Evolutionary conservation across 2,329 filamentous ascomycete genomes (phyloP), one percentile per base, ranked within the genome.

Genomic region (Sporothrix inflata): DNA sequence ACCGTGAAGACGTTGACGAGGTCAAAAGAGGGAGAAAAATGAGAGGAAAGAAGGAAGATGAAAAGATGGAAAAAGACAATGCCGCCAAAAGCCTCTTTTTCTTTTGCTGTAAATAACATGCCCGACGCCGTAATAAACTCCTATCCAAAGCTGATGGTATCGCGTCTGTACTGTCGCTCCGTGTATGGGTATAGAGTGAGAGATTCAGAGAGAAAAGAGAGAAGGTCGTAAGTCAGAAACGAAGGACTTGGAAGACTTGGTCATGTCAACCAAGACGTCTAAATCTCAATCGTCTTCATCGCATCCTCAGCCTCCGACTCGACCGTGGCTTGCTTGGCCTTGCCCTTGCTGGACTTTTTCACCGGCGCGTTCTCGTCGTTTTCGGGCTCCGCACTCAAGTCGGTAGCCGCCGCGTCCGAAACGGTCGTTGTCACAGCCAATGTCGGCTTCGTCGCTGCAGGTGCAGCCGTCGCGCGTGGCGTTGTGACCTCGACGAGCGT

Each of bases 281-380:
- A 89, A 76, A 89, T 89, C 80, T 89, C 87, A 80, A 89, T 89
- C 74, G 86, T 87, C 82, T 88, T 89, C 87, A 89, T 88, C 42
- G 83, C 81, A 73, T 85, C 86, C 71, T 87, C 86, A 47, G 77
- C 74, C 74, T 69, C 72, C 63, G 38, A 67, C 2, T 63, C 70
- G 14, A 45, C 24, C 0, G 72, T 38, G 4, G 51, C 57, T 38
- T 61, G 65, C 45, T 40, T 67, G 65, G 14, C 65, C 65, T 67
- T 67, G 27, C 63, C 70, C 24, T 66, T 69, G 34, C 14, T 69
- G n/a, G 61, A 5, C 38, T 69, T 51, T 5, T 38, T 8, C 21
- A 34, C n/a, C n/a, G 24, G 12, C 8, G 55, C 65, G 30, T 66
- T 73, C 55, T 76, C 47, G 49, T 67, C 49, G 57, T 70, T 73